Percentiles rank a stretch among this genome's conserved stretches.
Evolutionary conservation across 2,329 filamentous ascomycete genomes (phyloP).

Genomic region (Parascedosporium putredinis): DNA sequence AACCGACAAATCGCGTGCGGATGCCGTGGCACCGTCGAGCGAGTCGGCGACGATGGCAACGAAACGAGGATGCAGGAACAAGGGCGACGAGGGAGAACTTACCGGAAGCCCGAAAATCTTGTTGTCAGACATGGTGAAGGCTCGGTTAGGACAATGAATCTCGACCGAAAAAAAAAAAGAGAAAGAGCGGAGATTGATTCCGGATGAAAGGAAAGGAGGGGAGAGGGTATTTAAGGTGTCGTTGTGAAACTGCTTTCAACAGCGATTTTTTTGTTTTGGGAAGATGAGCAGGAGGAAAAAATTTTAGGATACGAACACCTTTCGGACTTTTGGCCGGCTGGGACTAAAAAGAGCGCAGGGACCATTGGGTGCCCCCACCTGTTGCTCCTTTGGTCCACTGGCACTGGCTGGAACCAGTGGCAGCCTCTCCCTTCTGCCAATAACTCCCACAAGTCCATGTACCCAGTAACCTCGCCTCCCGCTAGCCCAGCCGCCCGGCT

Average conservation of each 20-base stretch:
- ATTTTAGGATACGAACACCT: conserved; percentile 8
- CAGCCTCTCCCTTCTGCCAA: not conserved
- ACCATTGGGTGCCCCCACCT: conserved; percentile 3
- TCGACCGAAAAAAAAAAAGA: conserved; percentile 37
- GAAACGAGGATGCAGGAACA: conserved; percentile 9
- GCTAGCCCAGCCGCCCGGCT: conserved; percentile 2
- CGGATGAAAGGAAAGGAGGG: conserved; percentile 32
- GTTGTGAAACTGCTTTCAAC: not conserved
- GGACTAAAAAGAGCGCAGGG: conserved; percentile 5
- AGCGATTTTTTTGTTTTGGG: conserved; percentile 5
- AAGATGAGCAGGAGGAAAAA: conserved; percentile 4
- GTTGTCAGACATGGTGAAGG: conserved; percentile 45
- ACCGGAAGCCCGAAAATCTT: conserved; percentile 60
- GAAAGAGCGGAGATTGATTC: conserved; percentile 50
- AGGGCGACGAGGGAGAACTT: conserved; percentile 25
- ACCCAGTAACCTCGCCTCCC: conserved; percentile 1
- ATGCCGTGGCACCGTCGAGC: conserved; percentile 6
- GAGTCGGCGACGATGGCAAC: conserved; percentile 1
- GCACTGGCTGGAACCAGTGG: not conserved
- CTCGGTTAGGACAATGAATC: conserved; percentile 23
- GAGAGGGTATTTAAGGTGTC: conserved; percentile 22
- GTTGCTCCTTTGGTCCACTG: conserved; percentile 1
- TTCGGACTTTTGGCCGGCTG: conserved; percentile 5
- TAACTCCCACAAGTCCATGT: not conserved
- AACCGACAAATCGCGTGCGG: not conserved